phyloP scores from a whole-genome alignment of 2,329 filamentous ascomycete genomes.

The Fusarium sp. region DNA sequence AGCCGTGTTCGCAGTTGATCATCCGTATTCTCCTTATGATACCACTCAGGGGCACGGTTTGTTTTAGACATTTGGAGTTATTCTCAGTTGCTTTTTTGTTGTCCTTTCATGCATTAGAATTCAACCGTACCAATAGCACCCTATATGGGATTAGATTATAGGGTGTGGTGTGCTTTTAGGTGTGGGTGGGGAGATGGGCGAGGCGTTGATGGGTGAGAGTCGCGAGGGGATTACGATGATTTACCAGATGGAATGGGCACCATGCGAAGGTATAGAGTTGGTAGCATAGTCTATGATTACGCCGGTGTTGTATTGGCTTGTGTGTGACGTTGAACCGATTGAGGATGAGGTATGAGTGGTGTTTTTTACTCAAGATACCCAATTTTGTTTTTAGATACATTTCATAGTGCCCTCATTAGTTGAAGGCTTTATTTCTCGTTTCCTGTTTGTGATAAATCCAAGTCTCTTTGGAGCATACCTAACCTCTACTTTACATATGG shows the following conservation, averaged over 20 bases:
- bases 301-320: slow-evolving; percentile 24
- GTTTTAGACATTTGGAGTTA: slow-evolving; percentile 26
- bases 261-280: slow-evolving; percentile 28
- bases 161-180: slow-evolving; percentile 7
- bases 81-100: slow-evolving; percentile 7
- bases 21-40: slow-evolving; percentile 33
- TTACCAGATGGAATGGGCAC: not conserved
- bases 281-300: slow-evolving; percentile 25
- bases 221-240: slow-evolving; percentile 1
- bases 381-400: slow-evolving; percentile 10
- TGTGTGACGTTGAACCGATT: slow-evolving; percentile 2
- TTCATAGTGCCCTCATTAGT: slow-evolving; percentile 1
- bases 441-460: not conserved
- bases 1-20: slow-evolving; percentile 1
- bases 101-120: slow-evolving; percentile 29
- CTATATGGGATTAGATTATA: slow-evolving; percentile 19
- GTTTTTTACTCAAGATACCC: slow-evolving; percentile 24
- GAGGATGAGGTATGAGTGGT: slow-evolving; percentile 21
- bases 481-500: not conserved
- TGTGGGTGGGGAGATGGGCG: slow-evolving; percentile 11
- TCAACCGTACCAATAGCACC: slow-evolving; percentile 7
- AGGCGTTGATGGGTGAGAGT: slow-evolving; percentile 37
- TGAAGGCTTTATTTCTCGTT: not conserved
- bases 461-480: not conserved
- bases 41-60: slow-evolving; percentile 23